A percentile compares a stretch with the other conserved stretches of the same genome.
Evolutionary conservation across 441 rosid genomes (phyloP).

Genomic region (Pelargonium australe): DNA sequence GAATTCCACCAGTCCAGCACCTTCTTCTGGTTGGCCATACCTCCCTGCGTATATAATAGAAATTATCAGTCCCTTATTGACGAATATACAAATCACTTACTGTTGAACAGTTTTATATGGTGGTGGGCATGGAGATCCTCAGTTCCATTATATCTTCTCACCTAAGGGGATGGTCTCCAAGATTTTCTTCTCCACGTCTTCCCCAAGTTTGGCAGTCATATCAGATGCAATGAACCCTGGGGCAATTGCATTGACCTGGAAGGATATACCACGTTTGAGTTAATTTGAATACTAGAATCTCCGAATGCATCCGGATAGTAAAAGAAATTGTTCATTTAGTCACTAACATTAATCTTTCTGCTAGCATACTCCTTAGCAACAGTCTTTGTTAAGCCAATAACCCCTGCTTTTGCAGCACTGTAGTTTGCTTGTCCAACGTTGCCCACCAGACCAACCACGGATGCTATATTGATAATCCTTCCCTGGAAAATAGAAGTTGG

Average conservation of each 20-base stretch:
- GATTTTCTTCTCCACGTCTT: slow-evolving; percentile 74
- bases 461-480: slow-evolving; percentile 69
- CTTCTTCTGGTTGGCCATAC: slow-evolving; percentile 91
- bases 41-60: slow-evolving; percentile 47
- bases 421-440: slow-evolving; percentile 91
- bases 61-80: neutral
- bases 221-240: slow-evolving; percentile 92
- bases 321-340: neutral
- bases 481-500: slow-evolving; percentile 42
- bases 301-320: neutral
- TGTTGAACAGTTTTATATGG: too few species aligned
- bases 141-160: slow-evolving; percentile 22
- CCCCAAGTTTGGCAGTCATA: slow-evolving; percentile 90
- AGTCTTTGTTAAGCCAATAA: slow-evolving; percentile 76
- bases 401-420: slow-evolving; percentile 94
- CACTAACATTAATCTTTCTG: slow-evolving; percentile 70
- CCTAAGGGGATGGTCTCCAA: slow-evolving; percentile 77
- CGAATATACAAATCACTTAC: too few species aligned
- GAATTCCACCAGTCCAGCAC: slow-evolving; percentile 94
- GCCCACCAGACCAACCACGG: slow-evolving; percentile 87
- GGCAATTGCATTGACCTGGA: slow-evolving; percentile 80
- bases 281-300: neutral
- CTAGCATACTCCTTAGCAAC: slow-evolving; percentile 77
- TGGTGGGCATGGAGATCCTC: too few species aligned
- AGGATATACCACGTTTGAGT: neutral